A percentile compares a stretch with the other conserved stretches of the same genome.
Conservation (phyloP, 352 stramenopile species). For the Globisporangium rhizosaccharum region DNA sequence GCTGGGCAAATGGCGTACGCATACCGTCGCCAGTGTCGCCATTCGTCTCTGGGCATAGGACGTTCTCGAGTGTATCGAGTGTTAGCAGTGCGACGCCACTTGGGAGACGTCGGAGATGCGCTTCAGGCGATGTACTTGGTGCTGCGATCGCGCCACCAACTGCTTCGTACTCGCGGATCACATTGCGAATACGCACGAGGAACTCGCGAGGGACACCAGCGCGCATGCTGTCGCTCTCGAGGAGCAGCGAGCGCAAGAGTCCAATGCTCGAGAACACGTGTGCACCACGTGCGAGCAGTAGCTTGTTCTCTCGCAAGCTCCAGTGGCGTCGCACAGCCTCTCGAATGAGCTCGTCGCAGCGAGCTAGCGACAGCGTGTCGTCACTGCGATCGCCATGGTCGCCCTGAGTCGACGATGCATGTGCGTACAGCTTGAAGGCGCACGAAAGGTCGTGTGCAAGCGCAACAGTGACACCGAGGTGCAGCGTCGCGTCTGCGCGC, state of each 20-base stretch:
- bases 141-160: conserved; percentile 18
- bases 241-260: conserved; percentile 25
- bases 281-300: conserved; percentile 28
- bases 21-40: background rate
- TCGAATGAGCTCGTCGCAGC: conserved; percentile 21
- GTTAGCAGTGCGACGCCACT: conserved; percentile 22
- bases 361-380: background rate
- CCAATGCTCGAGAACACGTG: conserved; percentile 46
- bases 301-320: conserved; percentile 23
- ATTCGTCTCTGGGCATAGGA: conserved; percentile 5
- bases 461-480: conserved; percentile 25
- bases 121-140: conserved; percentile 13
- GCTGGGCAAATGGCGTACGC: conserved; percentile 17
- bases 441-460: conserved; percentile 30
- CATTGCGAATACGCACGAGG: conserved; percentile 17
- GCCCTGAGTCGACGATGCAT: background rate
- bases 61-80: conserved; percentile 37
- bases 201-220: conserved; percentile 26
- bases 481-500: conserved; percentile 26
- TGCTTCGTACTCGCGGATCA: conserved; percentile 42
- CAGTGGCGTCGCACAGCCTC: conserved; percentile 38
- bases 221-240: conserved; percentile 9
- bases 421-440: conserved; percentile 11
- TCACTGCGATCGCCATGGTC: background rate
- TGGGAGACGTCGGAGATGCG: conserved; percentile 23